Evolutionary conservation across 2,329 filamentous ascomycete species (phyloP).

Genomic region (Dactylellina leptospora): DNA sequence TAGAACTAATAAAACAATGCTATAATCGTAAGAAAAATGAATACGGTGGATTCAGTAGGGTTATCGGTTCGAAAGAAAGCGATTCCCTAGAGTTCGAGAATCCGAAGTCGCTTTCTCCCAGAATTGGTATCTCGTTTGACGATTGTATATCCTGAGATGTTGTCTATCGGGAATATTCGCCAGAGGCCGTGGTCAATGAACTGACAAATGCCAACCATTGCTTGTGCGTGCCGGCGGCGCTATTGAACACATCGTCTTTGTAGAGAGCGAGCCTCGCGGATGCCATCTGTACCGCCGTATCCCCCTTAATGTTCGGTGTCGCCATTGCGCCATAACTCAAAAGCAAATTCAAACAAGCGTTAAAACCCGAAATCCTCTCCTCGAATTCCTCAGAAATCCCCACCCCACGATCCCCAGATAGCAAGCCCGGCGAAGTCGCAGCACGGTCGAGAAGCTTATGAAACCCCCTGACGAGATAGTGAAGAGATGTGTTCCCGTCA

Average conservation of each 20-base stretch:
- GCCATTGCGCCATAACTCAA: constrained; percentile 45
- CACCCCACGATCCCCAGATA: constrained; percentile 43
- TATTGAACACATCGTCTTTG: constrained; percentile 35
- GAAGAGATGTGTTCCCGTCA: constrained; percentile 51
- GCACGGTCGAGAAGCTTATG: constrained; percentile 51
- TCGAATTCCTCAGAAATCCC: constrained; percentile 47
- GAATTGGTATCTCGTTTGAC: constrained; percentile 5
- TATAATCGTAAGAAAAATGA: constrained; percentile 24
- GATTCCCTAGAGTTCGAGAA: constrained; percentile 8
- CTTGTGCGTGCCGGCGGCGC: constrained; percentile 34
- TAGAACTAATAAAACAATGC: constrained; percentile 8
- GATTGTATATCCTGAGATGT: too few relatives aligned
- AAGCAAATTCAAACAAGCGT: constrained; percentile 48
- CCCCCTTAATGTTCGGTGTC: constrained; percentile 46
- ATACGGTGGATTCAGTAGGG: constrained; percentile 33
- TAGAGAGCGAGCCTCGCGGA: constrained; percentile 36
- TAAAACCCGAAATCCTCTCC: constrained; percentile 29
- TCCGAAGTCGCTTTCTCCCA: background rate
- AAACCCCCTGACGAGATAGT: constrained; percentile 48
- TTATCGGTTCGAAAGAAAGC: constrained; percentile 42
- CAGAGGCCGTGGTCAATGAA: constrained; percentile 13
- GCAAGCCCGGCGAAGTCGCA: constrained; percentile 25
- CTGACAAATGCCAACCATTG: constrained; percentile 48
- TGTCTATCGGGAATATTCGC: constrained; percentile 21
- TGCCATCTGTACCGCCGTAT: constrained; percentile 47